These are phyloP conservation scores for Picochlorum sp. DNA, from an alignment of 139 green algal genomes.

Conservation along the genomic window DNA sequence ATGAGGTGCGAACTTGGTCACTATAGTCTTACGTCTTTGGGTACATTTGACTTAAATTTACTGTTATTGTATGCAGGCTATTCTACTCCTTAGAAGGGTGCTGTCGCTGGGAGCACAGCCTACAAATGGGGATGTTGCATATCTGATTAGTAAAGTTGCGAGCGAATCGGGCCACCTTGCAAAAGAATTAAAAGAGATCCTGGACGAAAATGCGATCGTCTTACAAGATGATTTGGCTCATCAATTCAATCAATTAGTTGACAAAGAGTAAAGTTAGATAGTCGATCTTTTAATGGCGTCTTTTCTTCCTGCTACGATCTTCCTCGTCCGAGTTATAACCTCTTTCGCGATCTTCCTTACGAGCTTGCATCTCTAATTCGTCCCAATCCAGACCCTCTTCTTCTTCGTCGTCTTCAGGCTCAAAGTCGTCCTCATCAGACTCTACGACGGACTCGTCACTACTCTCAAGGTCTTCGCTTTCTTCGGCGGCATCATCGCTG, in stretches of 20 bases:
- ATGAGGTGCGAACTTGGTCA: background rate
- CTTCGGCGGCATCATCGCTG: slow-evolving; percentile 45
- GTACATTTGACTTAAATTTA: no score
- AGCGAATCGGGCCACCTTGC: background rate
- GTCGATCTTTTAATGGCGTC: background rate
- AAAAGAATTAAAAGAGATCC: background rate
- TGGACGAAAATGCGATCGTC: background rate
- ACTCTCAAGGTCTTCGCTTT: slow-evolving; percentile 27
- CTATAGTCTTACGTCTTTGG: no score
- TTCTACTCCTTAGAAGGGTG: slow-evolving; percentile 1
- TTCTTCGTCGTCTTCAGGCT: slow-evolving; percentile 58
- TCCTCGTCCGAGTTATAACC: slow-evolving; percentile 14
- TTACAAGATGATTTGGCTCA: background rate
- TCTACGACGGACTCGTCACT: slow-evolving; percentile 30
- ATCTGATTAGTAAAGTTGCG: background rate
- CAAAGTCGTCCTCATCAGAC: slow-evolving; percentile 42
- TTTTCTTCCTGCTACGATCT: slow-evolving; percentile 5
- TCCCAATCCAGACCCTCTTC: slow-evolving; percentile 70
- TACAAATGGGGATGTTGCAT: background rate
- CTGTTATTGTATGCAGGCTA: background rate
- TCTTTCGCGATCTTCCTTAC: slow-evolving; percentile 18
- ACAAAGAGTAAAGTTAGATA: background rate
- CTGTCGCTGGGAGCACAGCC: slow-evolving; percentile 1
- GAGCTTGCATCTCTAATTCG: slow-evolving; percentile 77
- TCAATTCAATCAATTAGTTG: background rate